Conservation (phyloP, 2,329 filamentous ascomycete genomes). For the Verticillium klebahnii region DNA sequence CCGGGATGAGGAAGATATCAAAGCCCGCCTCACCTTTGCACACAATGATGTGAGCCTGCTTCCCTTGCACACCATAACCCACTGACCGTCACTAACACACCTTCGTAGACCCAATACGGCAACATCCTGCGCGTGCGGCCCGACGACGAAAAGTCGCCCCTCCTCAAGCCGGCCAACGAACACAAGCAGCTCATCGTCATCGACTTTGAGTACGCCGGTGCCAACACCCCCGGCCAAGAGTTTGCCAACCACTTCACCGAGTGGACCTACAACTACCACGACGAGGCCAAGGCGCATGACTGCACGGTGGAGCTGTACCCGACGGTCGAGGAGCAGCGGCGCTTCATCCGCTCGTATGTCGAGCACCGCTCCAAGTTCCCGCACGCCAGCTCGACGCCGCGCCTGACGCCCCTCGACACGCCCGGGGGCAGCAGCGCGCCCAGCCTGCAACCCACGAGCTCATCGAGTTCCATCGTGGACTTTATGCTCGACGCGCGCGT, state of each 20-base stretch:
- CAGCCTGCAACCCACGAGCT: constrained; percentile 28
- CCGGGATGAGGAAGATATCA: constrained; percentile 61
- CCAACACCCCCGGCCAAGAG: constrained; percentile 80
- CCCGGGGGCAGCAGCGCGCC: constrained; percentile 21
- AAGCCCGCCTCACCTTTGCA: constrained; percentile 81
- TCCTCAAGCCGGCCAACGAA: constrained; percentile 83
- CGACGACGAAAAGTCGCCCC: constrained; percentile 72
- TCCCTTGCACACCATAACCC: background rate
- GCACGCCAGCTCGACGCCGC: constrained; percentile 46
- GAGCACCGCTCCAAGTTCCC: constrained; percentile 70
- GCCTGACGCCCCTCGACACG: constrained; percentile 39
- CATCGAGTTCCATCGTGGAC: constrained; percentile 51
- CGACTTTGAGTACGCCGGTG: constrained; percentile 94
- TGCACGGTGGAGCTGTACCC: constrained; percentile 73
- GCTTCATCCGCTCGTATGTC: constrained; percentile 83
- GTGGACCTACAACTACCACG: constrained; percentile 98
- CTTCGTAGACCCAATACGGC: constrained; percentile 83
- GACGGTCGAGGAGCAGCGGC: constrained; percentile 71
- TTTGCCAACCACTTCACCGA: constrained; percentile 98
- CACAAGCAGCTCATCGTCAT: constrained; percentile 97
- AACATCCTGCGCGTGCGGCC: constrained; percentile 78
- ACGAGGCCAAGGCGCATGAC: constrained; percentile 56
- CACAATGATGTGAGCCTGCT: constrained; percentile 78
- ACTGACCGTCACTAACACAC: background rate
- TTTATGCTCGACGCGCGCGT: constrained; percentile 81